Base-by-base conservation (phyloP, 2,329 filamentous ascomycete species). In the Diaporthe velutina region DNA sequence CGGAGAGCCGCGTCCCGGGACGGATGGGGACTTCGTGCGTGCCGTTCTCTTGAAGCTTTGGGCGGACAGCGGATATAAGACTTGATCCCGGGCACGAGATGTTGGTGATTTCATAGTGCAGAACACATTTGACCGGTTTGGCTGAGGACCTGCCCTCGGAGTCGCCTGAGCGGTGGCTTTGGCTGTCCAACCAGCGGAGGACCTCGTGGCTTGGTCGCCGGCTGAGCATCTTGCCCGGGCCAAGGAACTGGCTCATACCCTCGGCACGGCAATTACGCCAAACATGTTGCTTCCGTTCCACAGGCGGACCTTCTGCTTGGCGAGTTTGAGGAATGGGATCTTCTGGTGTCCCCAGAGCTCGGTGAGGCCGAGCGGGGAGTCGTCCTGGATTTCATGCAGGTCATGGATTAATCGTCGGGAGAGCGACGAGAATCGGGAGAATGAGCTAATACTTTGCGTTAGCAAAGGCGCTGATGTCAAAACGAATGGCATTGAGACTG, bases 391-490 rank as follows among this genome's bases (percentile, higher is more conserved):
- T 15, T n/a, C 12, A 8, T 8, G 55, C 13, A 12, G 15, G 6
- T 38, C 9, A 7, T 17, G 30, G 4, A 38, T 15, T 13, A 12
- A 8, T n/a, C 19, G 19, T 15, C 33, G 30, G 7, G 2, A 13
- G 4, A 33, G 4, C 3, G 19, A 7, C 19, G 22, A 0, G 3
- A 7, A 10, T n/a, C 30, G 10, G 0, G 55, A 10, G 2, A 12
- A 7, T 10, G 42, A 38, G 33, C 55, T 25, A 8, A 6, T 5
- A 8, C 4, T 38, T 1, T 35, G 33, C 33, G 9, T 58, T 2
- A 38, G 55, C 4, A 38, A 35, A n/a, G 2, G 0, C 30, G n/a
- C 4, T n/a, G 22, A 0, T 38, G 19, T 33, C 55, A 38, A n/a
- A 7, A 6, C n/a, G 30, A 30, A 2, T n/a, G 19, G 4, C 55